phyloP scores from a whole-genome alignment of 169 alveolate species.

The Neospora caninum region DNA sequence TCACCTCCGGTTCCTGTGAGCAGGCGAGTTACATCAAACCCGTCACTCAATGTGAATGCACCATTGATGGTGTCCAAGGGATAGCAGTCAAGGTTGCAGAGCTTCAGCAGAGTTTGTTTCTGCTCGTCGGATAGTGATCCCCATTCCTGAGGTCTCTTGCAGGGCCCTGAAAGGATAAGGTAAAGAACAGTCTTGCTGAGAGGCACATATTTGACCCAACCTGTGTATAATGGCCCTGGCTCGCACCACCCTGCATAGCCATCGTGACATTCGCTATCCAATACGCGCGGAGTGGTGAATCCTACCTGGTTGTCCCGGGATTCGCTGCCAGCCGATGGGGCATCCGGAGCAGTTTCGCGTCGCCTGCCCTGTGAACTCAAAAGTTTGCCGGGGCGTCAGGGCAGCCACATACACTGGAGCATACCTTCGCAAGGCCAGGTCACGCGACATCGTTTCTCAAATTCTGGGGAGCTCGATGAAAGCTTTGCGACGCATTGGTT shows the following conservation, averaged over 20 bases:
- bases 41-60: not conserved
- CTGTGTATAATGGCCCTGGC: constrained; percentile 45
- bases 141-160: constrained; percentile 48
- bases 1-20: constrained; percentile 42
- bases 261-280: too few species aligned
- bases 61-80: not conserved
- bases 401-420: too few species aligned
- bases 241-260: constrained; percentile 54
- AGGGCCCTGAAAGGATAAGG: constrained; percentile 1
- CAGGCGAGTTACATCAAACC: not conserved
- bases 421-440: constrained; percentile 52
- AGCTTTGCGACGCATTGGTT: not conserved
- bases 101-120: constrained; percentile 14
- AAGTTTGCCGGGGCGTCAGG: too few species aligned
- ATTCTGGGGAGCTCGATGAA: not conserved
- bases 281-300: not conserved
- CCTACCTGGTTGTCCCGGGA: not conserved
- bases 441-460: constrained; percentile 26
- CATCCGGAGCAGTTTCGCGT: constrained; percentile 40
- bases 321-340: constrained; percentile 45
- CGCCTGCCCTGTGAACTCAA: constrained; percentile 14
- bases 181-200: not conserved
- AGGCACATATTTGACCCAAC: not conserved
- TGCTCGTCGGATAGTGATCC: constrained; percentile 9
- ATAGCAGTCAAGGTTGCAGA: constrained; percentile 27